Base-by-base conservation (phyloP, 1,284 basidiomycete genomes). In the Ustilago xerochloae region DNA sequence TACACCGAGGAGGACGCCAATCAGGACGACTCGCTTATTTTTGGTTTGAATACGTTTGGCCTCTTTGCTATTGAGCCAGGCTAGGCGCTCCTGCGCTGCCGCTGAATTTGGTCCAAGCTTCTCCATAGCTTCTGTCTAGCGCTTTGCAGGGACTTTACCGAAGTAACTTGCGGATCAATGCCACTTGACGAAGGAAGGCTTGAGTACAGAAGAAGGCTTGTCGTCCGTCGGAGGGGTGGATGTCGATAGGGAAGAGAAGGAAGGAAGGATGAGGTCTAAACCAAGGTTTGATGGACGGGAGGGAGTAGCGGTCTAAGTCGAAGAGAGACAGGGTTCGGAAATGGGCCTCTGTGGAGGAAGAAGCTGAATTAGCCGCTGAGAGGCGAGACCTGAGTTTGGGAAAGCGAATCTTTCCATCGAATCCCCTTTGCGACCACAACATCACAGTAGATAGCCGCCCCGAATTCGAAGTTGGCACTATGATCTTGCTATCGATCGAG, bases 21-120 rank as follows among this genome's bases (percentile, higher is more conserved):
- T 28, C 30, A 72, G 26, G 36, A 75, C 64, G 36, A 71, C 52
- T 30, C 66, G 70, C 47, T 56, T 66, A 32, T 64, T 74, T 24
- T 64, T 74, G 12, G 49, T 53, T 5, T 66, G 54, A 29, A 67
- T 63, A 18, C 52, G 59, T 20, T 63, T 61, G 3, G 70, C 58
- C 12, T 64, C 48, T 46, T 73, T 73, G 58, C 51, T 47, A 13
- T 73, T 51, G 13, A 77, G 53, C 74, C 74, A 77, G 4, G 65
- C 59, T 3, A 57, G 41, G 41, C 48, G 52, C 52, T 54, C 60
- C 18, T 53, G 52, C 43, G 55, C 62, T 18, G 62, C 62, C 16
- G 35, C 49, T 24, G 55, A 53, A 13, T 57, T 52, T 12, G 62
- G 28, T 8, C 49, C 55, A 16, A 58, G 28, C 50, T 64, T 64